Conservation (phyloP, 2,329 filamentous ascomycete genomes). For the Pestalotiopsis sp. region DNA sequence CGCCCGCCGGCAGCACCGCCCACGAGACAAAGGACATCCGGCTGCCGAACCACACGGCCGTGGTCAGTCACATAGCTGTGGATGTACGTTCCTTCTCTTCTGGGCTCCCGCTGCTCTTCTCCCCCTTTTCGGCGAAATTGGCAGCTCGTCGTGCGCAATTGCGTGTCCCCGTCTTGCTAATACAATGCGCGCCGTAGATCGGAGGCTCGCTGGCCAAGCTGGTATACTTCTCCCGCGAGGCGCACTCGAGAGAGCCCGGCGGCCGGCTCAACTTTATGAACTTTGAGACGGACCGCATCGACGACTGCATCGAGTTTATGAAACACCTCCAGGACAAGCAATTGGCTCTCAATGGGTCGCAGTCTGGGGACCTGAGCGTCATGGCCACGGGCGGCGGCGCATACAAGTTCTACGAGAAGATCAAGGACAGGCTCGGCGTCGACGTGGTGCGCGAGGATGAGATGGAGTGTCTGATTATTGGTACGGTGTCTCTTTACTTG, state of each 20-base stretch:
- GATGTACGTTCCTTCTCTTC: slow-evolving; percentile 61
- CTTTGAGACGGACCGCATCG: slow-evolving; percentile 94
- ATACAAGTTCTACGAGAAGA: slow-evolving; percentile 94
- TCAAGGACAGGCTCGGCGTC: slow-evolving; percentile 79
- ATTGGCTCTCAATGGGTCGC: slow-evolving; percentile 71
- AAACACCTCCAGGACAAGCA: slow-evolving; percentile 82
- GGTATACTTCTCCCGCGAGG: slow-evolving; percentile 94
- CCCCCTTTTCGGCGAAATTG: neutral
- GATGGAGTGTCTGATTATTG: slow-evolving; percentile 98
- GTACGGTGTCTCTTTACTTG: slow-evolving; percentile 44
- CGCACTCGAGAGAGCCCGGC: slow-evolving; percentile 75
- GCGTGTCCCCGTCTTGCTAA: slow-evolving; percentile 6
- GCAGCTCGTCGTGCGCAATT: neutral
- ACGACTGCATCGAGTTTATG: slow-evolving; percentile 92
- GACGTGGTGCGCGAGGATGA: slow-evolving; percentile 93
- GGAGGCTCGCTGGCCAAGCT: slow-evolving; percentile 94
- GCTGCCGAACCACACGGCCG: slow-evolving; percentile 91
- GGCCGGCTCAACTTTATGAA: slow-evolving; percentile 93
- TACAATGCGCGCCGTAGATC: slow-evolving; percentile 59
- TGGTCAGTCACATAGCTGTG: slow-evolving; percentile 95
- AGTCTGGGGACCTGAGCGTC: slow-evolving; percentile 75
- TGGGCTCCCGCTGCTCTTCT: neutral
- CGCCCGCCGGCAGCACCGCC: slow-evolving; percentile 41
- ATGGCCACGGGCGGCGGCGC: slow-evolving; percentile 96
- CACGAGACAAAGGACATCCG: slow-evolving; percentile 88